Conservation (phyloP, 257 asterid genomes). For the Dorcoceras hygrometricum region DNA sequence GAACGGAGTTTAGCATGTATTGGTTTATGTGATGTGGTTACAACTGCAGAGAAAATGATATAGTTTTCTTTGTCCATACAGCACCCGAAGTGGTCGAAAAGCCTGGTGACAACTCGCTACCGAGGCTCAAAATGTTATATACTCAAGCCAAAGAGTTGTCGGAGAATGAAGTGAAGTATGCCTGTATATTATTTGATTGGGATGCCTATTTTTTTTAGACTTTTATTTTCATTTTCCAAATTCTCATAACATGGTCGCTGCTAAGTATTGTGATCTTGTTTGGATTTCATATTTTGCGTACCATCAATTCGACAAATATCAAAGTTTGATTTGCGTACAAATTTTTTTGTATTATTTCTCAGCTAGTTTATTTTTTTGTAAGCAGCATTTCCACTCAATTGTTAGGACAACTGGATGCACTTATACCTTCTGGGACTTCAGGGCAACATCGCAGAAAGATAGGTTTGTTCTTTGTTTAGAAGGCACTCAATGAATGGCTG, state of each 20-base stretch:
- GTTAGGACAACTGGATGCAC: constrained; percentile 69
- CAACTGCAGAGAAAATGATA: background rate
- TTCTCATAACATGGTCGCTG: background rate
- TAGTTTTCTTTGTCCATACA: constrained; percentile 34
- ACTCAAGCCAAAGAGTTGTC: constrained; percentile 87
- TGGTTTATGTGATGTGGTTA: no score
- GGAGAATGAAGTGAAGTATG: constrained; percentile 73
- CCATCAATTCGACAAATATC: background rate
- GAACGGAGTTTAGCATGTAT: background rate
- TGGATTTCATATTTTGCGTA: background rate
- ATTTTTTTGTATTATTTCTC: constrained; percentile 5
- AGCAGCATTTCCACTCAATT: constrained; percentile 75
- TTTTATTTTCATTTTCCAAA: constrained; percentile 19
- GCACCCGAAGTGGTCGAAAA: constrained; percentile 89
- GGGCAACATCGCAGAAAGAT: constrained; percentile 83
- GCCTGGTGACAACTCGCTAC: constrained; percentile 78
- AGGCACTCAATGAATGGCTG: constrained; percentile 1
- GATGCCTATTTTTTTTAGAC: constrained; percentile 19
- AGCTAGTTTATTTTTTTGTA: constrained; percentile 19
- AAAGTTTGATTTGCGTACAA: background rate
- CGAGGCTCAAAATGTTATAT: constrained; percentile 69
- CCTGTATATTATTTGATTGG: background rate
- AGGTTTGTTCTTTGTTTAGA: constrained; percentile 48
- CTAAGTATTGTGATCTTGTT: constrained; percentile 10
- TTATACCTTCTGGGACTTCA: constrained; percentile 72